These are phyloP conservation scores for Moesziomyces sp. DNA, from an alignment of 1,284 basidiomycete species.

Conservation along the genomic window DNA sequence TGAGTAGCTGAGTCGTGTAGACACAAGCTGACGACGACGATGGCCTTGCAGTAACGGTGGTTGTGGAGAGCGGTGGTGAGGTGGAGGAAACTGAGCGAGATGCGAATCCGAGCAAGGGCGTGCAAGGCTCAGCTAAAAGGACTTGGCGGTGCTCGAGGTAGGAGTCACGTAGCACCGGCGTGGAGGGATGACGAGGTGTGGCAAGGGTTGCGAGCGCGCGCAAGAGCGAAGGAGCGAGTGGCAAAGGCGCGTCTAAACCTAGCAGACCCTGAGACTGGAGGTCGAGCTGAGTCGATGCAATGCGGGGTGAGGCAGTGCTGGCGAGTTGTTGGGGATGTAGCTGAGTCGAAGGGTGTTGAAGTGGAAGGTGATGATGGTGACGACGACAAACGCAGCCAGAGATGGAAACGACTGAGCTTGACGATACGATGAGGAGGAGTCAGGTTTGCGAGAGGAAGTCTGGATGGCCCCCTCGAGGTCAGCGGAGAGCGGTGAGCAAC, in stretches of 20 bases:
- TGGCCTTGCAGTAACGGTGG: not conserved
- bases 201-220: not conserved
- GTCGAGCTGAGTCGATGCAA: not conserved
- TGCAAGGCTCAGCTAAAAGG: not conserved
- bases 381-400: conserved; percentile 5
- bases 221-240: too few species aligned
- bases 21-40: too few species aligned
- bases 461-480: too few species aligned
- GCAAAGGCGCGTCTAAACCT: too few species aligned
- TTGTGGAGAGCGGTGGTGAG: conserved; percentile 11
- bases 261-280: too few species aligned
- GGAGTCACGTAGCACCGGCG: not conserved
- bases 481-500: too few species aligned
- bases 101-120: not conserved
- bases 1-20: conserved; percentile 9
- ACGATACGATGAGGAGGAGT: conserved; percentile 4
- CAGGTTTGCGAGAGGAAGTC: too few species aligned
- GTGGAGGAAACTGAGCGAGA: conserved; percentile 3
- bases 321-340: not conserved
- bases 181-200: conserved; percentile 7
- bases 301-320: not conserved
- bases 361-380: conserved; percentile 3
- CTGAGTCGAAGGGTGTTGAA: conserved; percentile 11
- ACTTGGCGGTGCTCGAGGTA: conserved; percentile 13
- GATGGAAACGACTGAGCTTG: not conserved